Percentiles rank a stretch among this genome's conserved stretches.
Evolutionary conservation across 345 rosid species (phyloP).

Genomic region (Corymbia maculata): DNA sequence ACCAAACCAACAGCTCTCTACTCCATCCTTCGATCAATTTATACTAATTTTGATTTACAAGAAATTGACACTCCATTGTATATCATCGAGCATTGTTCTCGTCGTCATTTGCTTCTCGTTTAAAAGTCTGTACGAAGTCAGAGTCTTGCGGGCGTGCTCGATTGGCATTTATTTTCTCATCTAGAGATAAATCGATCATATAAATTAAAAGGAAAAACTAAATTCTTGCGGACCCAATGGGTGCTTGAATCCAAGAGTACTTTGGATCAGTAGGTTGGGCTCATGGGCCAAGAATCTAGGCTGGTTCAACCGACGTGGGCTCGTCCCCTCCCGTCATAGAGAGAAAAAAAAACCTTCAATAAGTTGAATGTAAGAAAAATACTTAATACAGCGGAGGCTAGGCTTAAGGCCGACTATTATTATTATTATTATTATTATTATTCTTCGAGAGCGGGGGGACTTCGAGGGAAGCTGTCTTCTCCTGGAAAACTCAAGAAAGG

Average conservation of each 20-base stretch:
- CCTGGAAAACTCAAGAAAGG: too few relatives aligned
- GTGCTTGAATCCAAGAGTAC: not conserved
- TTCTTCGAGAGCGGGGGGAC: too few relatives aligned
- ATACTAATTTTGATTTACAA: not conserved
- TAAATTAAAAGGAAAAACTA: not conserved
- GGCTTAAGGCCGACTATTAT: too few relatives aligned
- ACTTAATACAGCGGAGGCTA: not conserved
- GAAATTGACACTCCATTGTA: not conserved
- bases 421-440: too few relatives aligned
- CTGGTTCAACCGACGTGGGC: not conserved
- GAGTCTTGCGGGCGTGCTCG: not conserved
- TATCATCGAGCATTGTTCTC: not conserved
- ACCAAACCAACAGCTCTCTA: not conserved
- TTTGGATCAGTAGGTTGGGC: not conserved
- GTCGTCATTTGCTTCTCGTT: not conserved
- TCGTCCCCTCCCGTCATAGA: not conserved
- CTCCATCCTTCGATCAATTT: not conserved
- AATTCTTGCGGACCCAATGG: not conserved
- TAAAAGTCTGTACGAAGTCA: not conserved
- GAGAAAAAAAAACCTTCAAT: not conserved
- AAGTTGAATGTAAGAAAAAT: not conserved
- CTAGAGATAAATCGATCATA: not conserved
- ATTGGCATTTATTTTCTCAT: not conserved
- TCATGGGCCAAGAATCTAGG: not conserved
- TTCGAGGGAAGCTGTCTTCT: too few relatives aligned